Conservation (phyloP, 1,284 basidiomycete species). For the Abortiporus biennis region DNA sequence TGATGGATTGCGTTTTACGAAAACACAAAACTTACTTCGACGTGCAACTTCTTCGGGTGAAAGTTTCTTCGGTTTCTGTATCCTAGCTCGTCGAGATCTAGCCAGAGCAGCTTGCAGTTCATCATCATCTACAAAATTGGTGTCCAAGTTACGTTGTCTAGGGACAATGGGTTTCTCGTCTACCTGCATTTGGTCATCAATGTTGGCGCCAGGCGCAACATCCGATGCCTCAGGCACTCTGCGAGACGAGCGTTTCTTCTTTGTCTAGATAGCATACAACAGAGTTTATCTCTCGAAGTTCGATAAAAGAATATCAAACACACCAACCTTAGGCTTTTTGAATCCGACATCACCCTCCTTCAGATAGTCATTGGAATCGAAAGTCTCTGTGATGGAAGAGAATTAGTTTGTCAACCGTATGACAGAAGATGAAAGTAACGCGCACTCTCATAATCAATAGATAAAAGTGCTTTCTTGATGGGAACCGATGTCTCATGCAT, state of each 20-base stretch:
- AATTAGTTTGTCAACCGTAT: slow-evolving; percentile 7
- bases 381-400: slow-evolving; percentile 58
- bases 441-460: slow-evolving; percentile 90
- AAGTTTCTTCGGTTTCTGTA: slow-evolving; percentile 73
- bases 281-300: too few species aligned
- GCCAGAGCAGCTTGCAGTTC: slow-evolving; percentile 94
- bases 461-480: slow-evolving; percentile 77
- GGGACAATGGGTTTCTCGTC: slow-evolving; percentile 63
- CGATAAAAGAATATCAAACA: not conserved
- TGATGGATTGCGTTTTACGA: too few species aligned
- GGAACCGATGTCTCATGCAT: slow-evolving; percentile 53
- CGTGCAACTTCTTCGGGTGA: slow-evolving; percentile 83
- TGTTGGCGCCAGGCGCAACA: slow-evolving; percentile 29
- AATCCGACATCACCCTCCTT: slow-evolving; percentile 90
- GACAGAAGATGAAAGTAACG: slow-evolving; percentile 12
- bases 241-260: slow-evolving; percentile 83
- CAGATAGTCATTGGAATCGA: slow-evolving; percentile 83
- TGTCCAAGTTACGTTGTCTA: slow-evolving; percentile 63
- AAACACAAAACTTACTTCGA: slow-evolving; percentile 52
- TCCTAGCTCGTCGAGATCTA: slow-evolving; percentile 75
- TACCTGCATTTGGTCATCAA: slow-evolving; percentile 66
- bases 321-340: slow-evolving; percentile 81
- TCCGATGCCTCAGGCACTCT: slow-evolving; percentile 64
- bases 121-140: slow-evolving; percentile 97
- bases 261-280: slow-evolving; percentile 67